Evolutionary conservation across 75 land plant genomes (phyloP), one percentile per base, ranked within the genome.

Genomic region (Picea sitchensis): DNA sequence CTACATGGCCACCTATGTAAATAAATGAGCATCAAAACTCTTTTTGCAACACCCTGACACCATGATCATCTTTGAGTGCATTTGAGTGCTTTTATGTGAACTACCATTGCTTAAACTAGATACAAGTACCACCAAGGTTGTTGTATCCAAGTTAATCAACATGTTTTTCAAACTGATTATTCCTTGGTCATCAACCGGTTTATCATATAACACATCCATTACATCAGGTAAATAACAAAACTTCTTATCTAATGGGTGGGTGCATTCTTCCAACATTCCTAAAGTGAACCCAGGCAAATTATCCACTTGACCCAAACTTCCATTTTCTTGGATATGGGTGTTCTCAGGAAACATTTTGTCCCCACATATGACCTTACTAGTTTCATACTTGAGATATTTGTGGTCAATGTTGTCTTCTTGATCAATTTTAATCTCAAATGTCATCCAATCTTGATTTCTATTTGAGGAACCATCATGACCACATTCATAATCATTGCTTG

Each of bases 31-130:
- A 36, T 3, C 3, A 36, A 36, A 36, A 36, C 3, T 36, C 38
- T 36, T 36, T 36, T 36, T 36, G 2, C 38, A 36, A 0, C 38
- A 2, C 3, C 38, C 38, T 36, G 3, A 1, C 38, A 36, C 38
- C 2, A 3, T 36, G 38, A 36, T 36, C 38, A 36, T 3, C 38
- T 36, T 36, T 1, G 38, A 36, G 38, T 3, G 3, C 3, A 36
- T 26, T 26, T 26, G 26, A 26, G 26, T 26, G 26, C 26, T 26
- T 26, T 26, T 26, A 26, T 26, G 26, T 26, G 26, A 26, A 65
- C 86, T 78, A 54, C 96, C 96, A 86, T 98, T 98, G 83, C 96
- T 98, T 23, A 93, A 85, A 61, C 91, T 98, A 11, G 98, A 95
- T 2, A 98, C 93, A 75, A 98, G 73, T 18, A 94, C 99, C 67